Conservation (phyloP, 768 basidiomycete species). For the Mycena capillaripes region DNA sequence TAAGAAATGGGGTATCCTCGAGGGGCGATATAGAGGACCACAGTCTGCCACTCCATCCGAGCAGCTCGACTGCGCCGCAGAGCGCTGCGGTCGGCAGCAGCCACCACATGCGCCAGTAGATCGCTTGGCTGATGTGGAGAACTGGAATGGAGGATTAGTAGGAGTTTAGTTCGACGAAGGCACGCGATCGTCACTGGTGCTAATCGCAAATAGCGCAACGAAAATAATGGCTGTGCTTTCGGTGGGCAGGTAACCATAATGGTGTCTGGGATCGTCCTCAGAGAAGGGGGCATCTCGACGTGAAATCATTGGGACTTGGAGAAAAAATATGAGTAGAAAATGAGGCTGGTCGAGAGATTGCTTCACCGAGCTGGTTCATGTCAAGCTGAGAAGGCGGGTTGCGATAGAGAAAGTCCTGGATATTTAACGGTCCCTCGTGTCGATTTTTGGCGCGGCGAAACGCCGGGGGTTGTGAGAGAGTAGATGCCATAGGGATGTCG, state of each 20-base stretch:
- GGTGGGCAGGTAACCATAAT: background rate
- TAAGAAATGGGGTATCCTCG: constrained; percentile 47
- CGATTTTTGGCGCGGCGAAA: no score
- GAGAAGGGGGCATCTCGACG: no score
- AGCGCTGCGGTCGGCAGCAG: constrained; percentile 62
- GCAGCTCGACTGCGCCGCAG: constrained; percentile 61
- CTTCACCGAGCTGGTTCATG: no score
- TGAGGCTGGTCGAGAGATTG: no score
- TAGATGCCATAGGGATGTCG: no score
- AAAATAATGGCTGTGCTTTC: constrained; percentile 1
- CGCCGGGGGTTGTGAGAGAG: no score
- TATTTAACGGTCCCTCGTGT: no score
- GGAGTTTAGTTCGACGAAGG: background rate
- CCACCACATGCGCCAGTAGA: constrained; percentile 50
- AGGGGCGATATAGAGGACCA: constrained; percentile 59
- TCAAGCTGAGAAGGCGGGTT: no score
- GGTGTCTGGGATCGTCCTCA: no score
- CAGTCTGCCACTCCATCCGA: constrained; percentile 65
- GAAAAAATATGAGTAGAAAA: no score
- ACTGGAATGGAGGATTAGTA: constrained; percentile 45
- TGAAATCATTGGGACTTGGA: no score
- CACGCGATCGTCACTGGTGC: constrained; percentile 48
- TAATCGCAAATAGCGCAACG: constrained; percentile 50
- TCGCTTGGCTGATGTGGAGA: constrained; percentile 59
- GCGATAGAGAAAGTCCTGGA: no score